These are phyloP conservation scores for Diaporthe citrichinensis DNA, from an alignment of 2,329 filamentous ascomycete genomes.

Conservation along the genomic window DNA sequence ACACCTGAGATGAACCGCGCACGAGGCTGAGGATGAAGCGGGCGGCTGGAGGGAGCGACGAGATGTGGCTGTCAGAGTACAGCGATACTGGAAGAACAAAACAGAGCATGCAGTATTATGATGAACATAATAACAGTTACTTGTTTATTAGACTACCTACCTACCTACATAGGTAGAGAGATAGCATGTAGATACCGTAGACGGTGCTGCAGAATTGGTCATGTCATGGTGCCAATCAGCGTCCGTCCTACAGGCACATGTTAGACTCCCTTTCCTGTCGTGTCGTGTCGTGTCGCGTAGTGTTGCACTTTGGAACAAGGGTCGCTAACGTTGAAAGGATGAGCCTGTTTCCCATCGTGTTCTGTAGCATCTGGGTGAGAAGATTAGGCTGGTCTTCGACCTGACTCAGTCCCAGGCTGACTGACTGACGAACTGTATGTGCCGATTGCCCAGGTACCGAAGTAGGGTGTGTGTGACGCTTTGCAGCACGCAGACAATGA, in stretches of 20 bases:
- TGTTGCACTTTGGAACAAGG: not conserved
- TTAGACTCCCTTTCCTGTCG: too few relatives aligned
- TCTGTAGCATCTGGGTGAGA: not conserved
- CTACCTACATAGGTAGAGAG: too few relatives aligned
- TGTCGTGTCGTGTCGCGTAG: not conserved
- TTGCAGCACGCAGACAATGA: not conserved
- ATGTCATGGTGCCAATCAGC: slow-evolving; percentile 9
- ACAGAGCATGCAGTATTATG: not conserved
- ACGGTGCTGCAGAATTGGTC: not conserved
- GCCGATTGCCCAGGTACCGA: not conserved
- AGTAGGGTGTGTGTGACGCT: not conserved
- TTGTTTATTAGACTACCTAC: too few relatives aligned
- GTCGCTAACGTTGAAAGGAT: not conserved
- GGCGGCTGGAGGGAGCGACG: too few relatives aligned
- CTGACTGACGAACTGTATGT: not conserved
- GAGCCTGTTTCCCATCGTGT: not conserved
- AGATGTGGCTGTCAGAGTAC: not conserved
- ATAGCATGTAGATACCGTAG: too few relatives aligned
- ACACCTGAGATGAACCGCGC: not conserved
- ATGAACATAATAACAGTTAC: not conserved
- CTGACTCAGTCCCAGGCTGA: not conserved
- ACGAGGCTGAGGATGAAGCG: too few relatives aligned
- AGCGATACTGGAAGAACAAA: not conserved
- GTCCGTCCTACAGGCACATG: slow-evolving; percentile 3
- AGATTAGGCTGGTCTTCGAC: too few relatives aligned